Conservation (phyloP, 1,284 basidiomycete species). For the Stereum hirsutum region DNA sequence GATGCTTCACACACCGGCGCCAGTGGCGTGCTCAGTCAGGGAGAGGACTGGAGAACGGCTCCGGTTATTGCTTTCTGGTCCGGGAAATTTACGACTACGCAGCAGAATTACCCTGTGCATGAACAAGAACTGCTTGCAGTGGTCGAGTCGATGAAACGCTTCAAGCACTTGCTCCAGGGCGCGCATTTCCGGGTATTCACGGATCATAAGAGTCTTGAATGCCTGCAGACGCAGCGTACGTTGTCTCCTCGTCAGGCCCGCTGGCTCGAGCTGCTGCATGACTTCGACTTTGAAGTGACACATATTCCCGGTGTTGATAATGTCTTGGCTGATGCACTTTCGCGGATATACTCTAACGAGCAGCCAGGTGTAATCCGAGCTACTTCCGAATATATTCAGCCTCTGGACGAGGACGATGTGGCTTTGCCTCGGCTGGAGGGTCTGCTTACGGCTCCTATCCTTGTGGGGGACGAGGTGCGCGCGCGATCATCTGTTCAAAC, state of each 20-base stretch:
- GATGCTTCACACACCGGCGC: constrained; percentile 16
- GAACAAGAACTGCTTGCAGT: constrained; percentile 22
- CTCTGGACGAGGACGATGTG: constrained; percentile 5
- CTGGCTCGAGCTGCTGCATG: constrained; percentile 22
- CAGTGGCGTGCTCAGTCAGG: constrained; percentile 15
- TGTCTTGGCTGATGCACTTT: constrained; percentile 23
- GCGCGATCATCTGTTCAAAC: too few relatives aligned
- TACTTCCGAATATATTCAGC: constrained; percentile 15
- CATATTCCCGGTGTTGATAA: constrained; percentile 24
- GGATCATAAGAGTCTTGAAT: constrained; percentile 24
- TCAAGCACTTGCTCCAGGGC: constrained; percentile 18
- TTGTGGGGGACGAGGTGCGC: not conserved
- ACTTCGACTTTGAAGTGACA: constrained; percentile 23
- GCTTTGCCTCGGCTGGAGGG: not conserved
- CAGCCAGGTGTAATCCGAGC: constrained; percentile 15
- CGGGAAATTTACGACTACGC: constrained; percentile 20
- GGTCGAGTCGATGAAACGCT: constrained; percentile 19
- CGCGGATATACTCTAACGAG: constrained; percentile 24
- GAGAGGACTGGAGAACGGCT: constrained; percentile 10
- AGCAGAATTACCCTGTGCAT: constrained; percentile 22
- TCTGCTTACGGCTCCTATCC: not conserved
- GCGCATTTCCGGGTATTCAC: constrained; percentile 20
- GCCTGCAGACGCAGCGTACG: constrained; percentile 21
- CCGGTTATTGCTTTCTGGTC: constrained; percentile 18
- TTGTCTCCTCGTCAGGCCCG: constrained; percentile 20